phyloP scores from a whole-genome alignment of 139 green algal species.

The Chlorella sorokiniana region DNA sequence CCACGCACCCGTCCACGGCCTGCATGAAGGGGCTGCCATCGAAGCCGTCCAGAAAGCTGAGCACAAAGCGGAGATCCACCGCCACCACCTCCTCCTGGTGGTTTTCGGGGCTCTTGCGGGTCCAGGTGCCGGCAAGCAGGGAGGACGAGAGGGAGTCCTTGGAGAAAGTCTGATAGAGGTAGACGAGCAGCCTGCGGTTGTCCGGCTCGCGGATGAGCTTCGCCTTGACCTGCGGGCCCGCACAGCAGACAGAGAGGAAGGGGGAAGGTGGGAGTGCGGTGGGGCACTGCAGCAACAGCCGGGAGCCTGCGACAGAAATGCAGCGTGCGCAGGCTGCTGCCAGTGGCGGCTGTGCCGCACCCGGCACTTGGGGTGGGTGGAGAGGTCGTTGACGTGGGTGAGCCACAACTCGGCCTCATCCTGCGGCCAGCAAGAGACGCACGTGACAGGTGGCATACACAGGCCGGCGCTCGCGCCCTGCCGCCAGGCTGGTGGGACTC shows the following conservation, averaged over 20 bases:
- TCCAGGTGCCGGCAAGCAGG: not conserved
- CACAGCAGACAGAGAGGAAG: too few relatives aligned
- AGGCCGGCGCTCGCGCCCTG: too few relatives aligned
- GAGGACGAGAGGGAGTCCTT: not conserved
- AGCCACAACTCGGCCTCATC: not conserved
- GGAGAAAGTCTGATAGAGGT: slow-evolving; percentile 3
- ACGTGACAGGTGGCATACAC: not conserved
- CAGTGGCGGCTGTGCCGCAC: too few relatives aligned
- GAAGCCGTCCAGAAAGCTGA: not conserved
- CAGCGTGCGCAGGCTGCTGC: too few relatives aligned
- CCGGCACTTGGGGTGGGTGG: not conserved
- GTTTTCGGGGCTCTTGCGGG: not conserved
- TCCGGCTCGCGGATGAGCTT: not conserved
- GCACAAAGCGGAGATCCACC: not conserved
- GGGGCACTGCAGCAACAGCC: not conserved
- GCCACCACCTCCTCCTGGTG: not conserved
- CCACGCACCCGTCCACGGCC: not conserved
- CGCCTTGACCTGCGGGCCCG: not conserved
- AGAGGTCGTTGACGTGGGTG: slow-evolving; percentile 1
- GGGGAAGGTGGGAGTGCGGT: not conserved
- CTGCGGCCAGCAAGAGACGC: not conserved
- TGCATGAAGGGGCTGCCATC: not conserved
- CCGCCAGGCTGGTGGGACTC: too few relatives aligned
- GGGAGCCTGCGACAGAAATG: too few relatives aligned
- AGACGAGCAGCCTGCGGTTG: not conserved